Percentiles rank a stretch among this genome's conserved stretches.
Evolutionary conservation across 345 rosid species (phyloP).

Genomic region (Salix udensis): DNA sequence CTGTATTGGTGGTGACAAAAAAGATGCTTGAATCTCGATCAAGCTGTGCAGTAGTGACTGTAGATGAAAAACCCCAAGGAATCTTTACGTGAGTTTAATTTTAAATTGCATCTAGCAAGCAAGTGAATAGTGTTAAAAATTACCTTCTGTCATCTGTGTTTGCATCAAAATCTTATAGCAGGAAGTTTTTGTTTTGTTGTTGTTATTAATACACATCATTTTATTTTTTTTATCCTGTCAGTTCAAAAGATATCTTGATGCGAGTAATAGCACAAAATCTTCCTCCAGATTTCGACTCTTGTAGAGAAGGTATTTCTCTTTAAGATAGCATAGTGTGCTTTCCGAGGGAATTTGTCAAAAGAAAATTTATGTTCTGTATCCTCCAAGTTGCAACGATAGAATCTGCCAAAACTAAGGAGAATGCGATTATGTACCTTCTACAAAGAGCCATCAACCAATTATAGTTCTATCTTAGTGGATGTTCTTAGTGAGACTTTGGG

Average conservation of each 20-base stretch:
- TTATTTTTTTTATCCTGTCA: constrained; percentile 27
- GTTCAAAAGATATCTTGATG: constrained; percentile 98
- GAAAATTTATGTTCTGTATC: background rate
- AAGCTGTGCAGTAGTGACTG: constrained; percentile 71
- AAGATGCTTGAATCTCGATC: constrained; percentile 77
- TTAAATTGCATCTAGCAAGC: constrained; percentile 1
- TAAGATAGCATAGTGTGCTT: background rate
- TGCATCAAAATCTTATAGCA: background rate
- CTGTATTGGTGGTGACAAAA: constrained; percentile 64
- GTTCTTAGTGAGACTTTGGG: background rate
- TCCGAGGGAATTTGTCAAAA: background rate
- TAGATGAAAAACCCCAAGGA: constrained; percentile 76
- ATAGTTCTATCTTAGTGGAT: background rate
- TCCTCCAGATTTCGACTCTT: constrained; percentile 58
- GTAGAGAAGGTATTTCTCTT: constrained; percentile 69
- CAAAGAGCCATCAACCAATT: background rate
- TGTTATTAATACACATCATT: constrained; percentile 5
- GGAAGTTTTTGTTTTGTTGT: constrained; percentile 8
- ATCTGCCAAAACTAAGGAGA: background rate
- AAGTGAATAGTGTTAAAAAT: background rate
- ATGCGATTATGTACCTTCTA: background rate
- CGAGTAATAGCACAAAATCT: constrained; percentile 83
- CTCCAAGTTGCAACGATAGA: background rate
- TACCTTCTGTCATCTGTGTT: background rate
- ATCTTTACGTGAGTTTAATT: constrained; percentile 75